These are phyloP conservation scores for Chlorella sp. DNA, from an alignment of 139 green algal species.

Conservation along the genomic window DNA sequence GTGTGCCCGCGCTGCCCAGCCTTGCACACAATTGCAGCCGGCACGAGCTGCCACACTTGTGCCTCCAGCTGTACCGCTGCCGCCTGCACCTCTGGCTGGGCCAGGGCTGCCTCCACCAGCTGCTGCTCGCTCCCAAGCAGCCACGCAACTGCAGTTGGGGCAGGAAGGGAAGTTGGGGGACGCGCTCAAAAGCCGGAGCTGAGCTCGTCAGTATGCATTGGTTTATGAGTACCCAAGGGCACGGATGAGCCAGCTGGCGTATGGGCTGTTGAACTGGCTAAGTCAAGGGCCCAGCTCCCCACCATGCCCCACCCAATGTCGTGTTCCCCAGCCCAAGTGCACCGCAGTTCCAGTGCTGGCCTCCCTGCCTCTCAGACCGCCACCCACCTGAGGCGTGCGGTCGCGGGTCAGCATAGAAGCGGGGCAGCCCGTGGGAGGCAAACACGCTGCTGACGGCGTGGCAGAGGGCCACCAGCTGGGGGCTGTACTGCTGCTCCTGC, in stretches of 20 bases:
- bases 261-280: background rate
- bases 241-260: background rate
- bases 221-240: background rate
- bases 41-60: background rate
- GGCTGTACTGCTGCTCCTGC: background rate
- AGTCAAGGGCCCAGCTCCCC: background rate
- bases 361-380: background rate
- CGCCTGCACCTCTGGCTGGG: background rate
- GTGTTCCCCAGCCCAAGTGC: background rate
- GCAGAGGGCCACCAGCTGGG: conserved; percentile 14
- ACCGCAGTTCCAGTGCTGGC: background rate
- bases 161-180: background rate
- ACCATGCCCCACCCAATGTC: background rate
- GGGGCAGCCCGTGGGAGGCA: conserved; percentile 29
- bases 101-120: conserved; percentile 18
- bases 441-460: conserved; percentile 27
- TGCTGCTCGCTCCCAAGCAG: conserved; percentile 21
- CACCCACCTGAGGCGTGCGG: conserved; percentile 34
- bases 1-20: background rate
- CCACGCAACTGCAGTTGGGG: conserved; percentile 32
- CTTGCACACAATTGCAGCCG: conserved; percentile 2
- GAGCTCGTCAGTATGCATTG: too few species aligned
- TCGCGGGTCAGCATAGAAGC: conserved; percentile 30
- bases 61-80: background rate
- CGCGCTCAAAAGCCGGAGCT: background rate